These are phyloP conservation scores for Craterostigma plantagineum DNA, from an alignment of 257 asterid genomes.

Conservation along the genomic window DNA sequence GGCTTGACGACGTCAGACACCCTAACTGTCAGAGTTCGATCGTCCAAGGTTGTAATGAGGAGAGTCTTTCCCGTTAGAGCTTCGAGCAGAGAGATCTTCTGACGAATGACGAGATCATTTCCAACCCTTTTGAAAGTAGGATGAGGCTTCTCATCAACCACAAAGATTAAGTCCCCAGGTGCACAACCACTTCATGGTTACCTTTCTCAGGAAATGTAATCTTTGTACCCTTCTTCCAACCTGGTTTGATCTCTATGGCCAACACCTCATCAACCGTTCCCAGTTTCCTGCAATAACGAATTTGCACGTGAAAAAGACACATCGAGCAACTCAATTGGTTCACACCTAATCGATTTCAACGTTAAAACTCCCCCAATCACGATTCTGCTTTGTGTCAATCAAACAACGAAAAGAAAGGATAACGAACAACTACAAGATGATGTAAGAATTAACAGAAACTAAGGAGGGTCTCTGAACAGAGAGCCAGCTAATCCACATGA, in stretches of 20 bases:
- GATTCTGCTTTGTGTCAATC: too few species aligned
- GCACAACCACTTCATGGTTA: slow-evolving; percentile 47
- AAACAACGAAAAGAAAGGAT: too few species aligned
- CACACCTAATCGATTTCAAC: too few species aligned
- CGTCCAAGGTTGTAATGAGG: slow-evolving; percentile 49
- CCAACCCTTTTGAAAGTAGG: slow-evolving; percentile 56
- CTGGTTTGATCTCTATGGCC: slow-evolving; percentile 68
- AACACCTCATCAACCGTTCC: slow-evolving; percentile 75
- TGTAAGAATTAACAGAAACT: too few species aligned
- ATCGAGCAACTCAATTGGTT: too few species aligned
- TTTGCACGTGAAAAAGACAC: too few species aligned
- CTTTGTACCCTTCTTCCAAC: slow-evolving; percentile 93
- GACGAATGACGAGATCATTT: slow-evolving; percentile 47
- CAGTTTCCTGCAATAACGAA: slow-evolving; percentile 39
- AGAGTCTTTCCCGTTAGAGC: slow-evolving; percentile 82
- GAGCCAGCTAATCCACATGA: too few species aligned
- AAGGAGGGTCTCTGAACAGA: too few species aligned
- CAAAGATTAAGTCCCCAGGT: slow-evolving; percentile 79
- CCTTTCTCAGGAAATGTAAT: slow-evolving; percentile 90
- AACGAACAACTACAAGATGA: too few species aligned
- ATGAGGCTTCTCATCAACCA: slow-evolving; percentile 76
- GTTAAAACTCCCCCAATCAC: too few species aligned
- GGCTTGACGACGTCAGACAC: slow-evolving; percentile 59
- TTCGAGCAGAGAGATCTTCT: slow-evolving; percentile 50
- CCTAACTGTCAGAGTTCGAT: slow-evolving; percentile 39